Percentiles rank a stretch among this genome's conserved stretches.
phyloP scores from a whole-genome alignment of 805 yeast genomes.

The Lachancea fermentati region DNA sequence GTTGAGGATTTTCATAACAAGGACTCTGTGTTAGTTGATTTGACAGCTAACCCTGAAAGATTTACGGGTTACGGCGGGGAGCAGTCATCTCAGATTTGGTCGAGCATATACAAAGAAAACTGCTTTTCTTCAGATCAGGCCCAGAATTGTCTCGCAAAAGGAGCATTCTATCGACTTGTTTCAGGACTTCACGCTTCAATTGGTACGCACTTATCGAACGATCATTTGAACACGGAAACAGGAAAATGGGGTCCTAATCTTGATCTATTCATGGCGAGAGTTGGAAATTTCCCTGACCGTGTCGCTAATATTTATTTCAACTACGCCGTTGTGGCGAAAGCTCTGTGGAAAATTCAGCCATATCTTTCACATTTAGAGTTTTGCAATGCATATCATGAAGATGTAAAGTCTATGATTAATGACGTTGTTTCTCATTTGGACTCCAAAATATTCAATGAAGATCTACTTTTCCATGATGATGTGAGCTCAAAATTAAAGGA shows the following conservation, averaged over 20 bases:
- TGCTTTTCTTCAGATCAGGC: conserved; percentile 58
- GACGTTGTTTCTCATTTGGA: conserved; percentile 35
- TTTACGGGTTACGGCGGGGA: conserved; percentile 95
- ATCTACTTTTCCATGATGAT: conserved; percentile 43
- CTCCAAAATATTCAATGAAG: conserved; percentile 44
- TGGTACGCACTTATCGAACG: conserved; percentile 87
- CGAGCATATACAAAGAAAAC: conserved; percentile 84
- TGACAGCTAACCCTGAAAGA: conserved; percentile 87
- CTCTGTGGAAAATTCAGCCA: conserved; percentile 62
- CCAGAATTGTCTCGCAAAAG: conserved; percentile 74
- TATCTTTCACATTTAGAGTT: conserved; percentile 47
- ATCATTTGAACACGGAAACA: conserved; percentile 62
- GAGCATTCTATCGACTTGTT: conserved; percentile 77
- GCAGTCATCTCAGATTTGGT: conserved; percentile 90
- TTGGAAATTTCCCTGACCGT: conserved; percentile 86
- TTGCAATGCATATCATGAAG: conserved; percentile 40
- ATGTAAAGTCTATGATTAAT: conserved; percentile 40
- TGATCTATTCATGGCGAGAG: conserved; percentile 77
- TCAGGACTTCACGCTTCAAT: conserved; percentile 96
- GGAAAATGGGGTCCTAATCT: conserved; percentile 83
- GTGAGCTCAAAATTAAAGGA: conserved; percentile 53
- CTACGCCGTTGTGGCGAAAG: conserved; percentile 79
- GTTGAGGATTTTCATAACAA: conserved; percentile 53
- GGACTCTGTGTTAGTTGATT: conserved; percentile 76
- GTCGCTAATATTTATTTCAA: conserved; percentile 86